Percentiles rank a stretch among this genome's conserved stretches.
phyloP scores from a whole-genome alignment of 1,284 basidiomycete species.

The Ceratobasidium sp. region DNA sequence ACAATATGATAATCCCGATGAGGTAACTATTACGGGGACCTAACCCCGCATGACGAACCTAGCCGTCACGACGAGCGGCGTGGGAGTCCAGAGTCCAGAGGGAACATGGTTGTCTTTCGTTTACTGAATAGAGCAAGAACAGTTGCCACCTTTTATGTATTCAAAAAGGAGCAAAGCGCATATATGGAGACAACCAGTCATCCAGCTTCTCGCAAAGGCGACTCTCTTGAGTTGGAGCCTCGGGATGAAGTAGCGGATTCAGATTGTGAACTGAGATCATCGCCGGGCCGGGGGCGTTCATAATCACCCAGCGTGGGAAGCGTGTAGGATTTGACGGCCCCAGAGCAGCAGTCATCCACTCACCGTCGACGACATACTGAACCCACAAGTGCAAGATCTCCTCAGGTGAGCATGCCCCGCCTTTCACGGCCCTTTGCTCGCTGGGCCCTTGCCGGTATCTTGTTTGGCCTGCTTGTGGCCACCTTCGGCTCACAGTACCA shows the following conservation, averaged over 20 bases:
- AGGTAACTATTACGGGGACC: slow-evolving; percentile 14
- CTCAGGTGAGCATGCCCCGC: slow-evolving; percentile 46
- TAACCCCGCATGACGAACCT: slow-evolving; percentile 11
- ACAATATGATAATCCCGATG: slow-evolving; percentile 17
- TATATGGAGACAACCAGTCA: slow-evolving; percentile 19
- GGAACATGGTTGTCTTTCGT: slow-evolving; percentile 3
- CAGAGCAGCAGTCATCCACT: slow-evolving; percentile 2
- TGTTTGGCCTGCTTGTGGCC: slow-evolving; percentile 32
- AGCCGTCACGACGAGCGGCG: slow-evolving; percentile 27
- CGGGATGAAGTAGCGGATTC: slow-evolving; percentile 36
- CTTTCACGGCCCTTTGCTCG: slow-evolving; percentile 13
- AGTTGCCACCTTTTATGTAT: slow-evolving; percentile 21
- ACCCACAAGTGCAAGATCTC: slow-evolving; percentile 25
- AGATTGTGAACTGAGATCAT: slow-evolving; percentile 45
- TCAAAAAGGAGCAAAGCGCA: neutral
- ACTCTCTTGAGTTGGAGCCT: slow-evolving; percentile 41
- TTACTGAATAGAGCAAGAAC: neutral
- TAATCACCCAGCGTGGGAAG: slow-evolving; percentile 37
- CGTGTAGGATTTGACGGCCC: slow-evolving; percentile 12
- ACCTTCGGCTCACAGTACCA: slow-evolving; percentile 39
- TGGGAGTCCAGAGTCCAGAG: slow-evolving; percentile 18
- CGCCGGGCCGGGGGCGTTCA: slow-evolving; percentile 25
- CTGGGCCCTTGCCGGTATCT: slow-evolving; percentile 34
- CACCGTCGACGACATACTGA: slow-evolving; percentile 21
- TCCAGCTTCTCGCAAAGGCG: slow-evolving; percentile 1